Percentiles rank a stretch among this genome's conserved stretches.
Conservation (phyloP, 495 filamentous ascomycete species). For the Penicillium waksmanii region DNA sequence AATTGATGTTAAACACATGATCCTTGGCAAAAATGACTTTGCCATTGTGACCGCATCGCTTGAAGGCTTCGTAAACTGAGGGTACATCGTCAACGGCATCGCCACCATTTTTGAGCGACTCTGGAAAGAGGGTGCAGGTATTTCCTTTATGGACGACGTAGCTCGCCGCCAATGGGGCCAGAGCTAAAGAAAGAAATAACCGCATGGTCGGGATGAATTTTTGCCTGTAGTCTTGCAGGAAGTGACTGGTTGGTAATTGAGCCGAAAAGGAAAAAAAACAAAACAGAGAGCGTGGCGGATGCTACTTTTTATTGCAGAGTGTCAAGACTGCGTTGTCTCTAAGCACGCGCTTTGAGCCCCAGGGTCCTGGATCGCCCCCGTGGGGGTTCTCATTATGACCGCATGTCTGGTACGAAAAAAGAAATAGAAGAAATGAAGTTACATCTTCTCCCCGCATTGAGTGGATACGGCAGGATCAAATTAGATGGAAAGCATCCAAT, state of each 20-base stretch:
- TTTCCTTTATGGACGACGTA: constrained; percentile 19
- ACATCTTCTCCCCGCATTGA: constrained; percentile 15
- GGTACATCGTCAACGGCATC: constrained; percentile 40
- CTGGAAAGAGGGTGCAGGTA: constrained; percentile 23
- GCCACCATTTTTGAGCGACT: constrained; percentile 24
- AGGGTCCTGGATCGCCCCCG: constrained; percentile 2
- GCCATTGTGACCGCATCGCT: constrained; percentile 41
- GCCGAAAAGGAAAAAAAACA: background rate
- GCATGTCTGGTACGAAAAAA: constrained; percentile 1
- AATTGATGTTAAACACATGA: constrained; percentile 43
- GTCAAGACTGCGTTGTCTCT: constrained; percentile 4
- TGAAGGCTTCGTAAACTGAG: constrained; percentile 46
- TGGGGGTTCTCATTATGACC: constrained; percentile 5
- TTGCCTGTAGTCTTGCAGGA: background rate
- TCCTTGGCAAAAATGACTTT: constrained; percentile 41
- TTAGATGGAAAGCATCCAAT: constrained; percentile 19
- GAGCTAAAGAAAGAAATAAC: constrained; percentile 8
- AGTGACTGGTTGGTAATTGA: background rate
- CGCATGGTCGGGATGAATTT: constrained; percentile 4
- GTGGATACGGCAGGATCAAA: constrained; percentile 7
- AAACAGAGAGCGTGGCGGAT: background rate
- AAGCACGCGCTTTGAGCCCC: constrained; percentile 1
- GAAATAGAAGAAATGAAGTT: constrained; percentile 1
- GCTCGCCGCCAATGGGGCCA: constrained; percentile 14
- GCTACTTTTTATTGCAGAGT: background rate